Conservation (phyloP, 73 alveolate species). For the Paramecium sonneborni region DNA sequence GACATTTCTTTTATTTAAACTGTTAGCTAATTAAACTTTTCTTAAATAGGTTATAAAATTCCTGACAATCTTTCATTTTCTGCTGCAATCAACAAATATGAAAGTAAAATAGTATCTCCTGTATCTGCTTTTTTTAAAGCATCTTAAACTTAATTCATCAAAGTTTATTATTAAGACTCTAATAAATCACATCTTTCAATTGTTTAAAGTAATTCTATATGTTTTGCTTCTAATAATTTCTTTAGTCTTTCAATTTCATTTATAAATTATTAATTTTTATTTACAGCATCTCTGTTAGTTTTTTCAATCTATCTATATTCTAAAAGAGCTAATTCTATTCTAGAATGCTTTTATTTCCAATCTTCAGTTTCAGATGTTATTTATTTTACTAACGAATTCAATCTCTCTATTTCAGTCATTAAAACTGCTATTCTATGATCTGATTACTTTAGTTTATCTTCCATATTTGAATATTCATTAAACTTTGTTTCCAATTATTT, state of each 20-base stretch:
- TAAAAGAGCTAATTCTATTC: slow-evolving; percentile 32
- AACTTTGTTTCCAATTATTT: not conserved
- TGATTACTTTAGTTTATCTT: slow-evolving; percentile 12
- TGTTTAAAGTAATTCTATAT: not conserved
- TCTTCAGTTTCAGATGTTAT: not conserved
- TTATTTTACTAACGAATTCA: slow-evolving; percentile 5
- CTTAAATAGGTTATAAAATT: not conserved
- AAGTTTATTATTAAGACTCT: not conserved
- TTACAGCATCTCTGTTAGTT: slow-evolving; percentile 25
- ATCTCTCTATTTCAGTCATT: slow-evolving; percentile 56
- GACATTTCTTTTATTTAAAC: not conserved
- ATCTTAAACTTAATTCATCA: not conserved
- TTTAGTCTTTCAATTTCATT: slow-evolving; percentile 47
- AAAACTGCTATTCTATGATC: slow-evolving; percentile 57
- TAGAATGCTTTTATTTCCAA: slow-evolving; percentile 51
- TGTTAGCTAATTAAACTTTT: not conserved
- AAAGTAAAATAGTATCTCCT: not conserved
- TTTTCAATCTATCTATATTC: slow-evolving; percentile 48
- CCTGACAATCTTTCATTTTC: slow-evolving; percentile 13
- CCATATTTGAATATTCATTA: slow-evolving; percentile 2
- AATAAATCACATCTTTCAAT: not conserved
- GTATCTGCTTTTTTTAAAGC: not conserved
- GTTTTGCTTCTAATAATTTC: slow-evolving; percentile 29
- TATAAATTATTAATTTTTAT: not conserved
- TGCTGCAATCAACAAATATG: slow-evolving; percentile 8